These are phyloP conservation scores for Meyerozyma carpophila DNA, from an alignment of 1,139 yeast species.

Conservation along the genomic window DNA sequence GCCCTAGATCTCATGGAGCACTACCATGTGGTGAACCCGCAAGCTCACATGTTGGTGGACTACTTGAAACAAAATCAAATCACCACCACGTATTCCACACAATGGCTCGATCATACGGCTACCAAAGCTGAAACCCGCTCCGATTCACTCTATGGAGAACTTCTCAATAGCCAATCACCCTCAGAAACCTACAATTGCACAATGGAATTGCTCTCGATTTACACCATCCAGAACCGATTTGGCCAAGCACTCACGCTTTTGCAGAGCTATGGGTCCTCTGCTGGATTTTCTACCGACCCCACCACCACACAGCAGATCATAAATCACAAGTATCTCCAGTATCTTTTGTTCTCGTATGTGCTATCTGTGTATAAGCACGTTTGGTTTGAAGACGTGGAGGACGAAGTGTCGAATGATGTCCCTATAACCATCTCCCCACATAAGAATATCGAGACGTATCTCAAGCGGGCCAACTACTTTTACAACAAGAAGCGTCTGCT, in stretches of 20 bases:
- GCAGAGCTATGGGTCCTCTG: not conserved
- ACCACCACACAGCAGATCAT: not conserved
- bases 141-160: not conserved
- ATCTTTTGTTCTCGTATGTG: not conserved
- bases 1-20: slow-evolving; percentile 8
- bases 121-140: not conserved
- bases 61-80: not conserved
- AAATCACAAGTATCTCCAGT: not conserved
- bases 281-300: not conserved
- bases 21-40: slow-evolving; percentile 7
- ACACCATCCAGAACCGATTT: not conserved
- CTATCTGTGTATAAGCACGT: not conserved
- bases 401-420: not conserved
- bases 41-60: slow-evolving; percentile 2
- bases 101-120: not conserved
- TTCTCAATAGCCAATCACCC: not conserved
- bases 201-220: not conserved
- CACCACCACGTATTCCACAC: not conserved
- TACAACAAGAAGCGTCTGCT: slow-evolving; percentile 1
- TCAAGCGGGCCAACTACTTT: slow-evolving; percentile 1
- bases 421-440: not conserved
- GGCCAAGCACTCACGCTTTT: not conserved
- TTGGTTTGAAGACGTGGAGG: not conserved
- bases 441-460: not conserved
- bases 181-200: not conserved